These are phyloP conservation scores for Beauveria sp. DNA, from an alignment of 2,329 filamentous ascomycete genomes.

Conservation along the genomic window DNA sequence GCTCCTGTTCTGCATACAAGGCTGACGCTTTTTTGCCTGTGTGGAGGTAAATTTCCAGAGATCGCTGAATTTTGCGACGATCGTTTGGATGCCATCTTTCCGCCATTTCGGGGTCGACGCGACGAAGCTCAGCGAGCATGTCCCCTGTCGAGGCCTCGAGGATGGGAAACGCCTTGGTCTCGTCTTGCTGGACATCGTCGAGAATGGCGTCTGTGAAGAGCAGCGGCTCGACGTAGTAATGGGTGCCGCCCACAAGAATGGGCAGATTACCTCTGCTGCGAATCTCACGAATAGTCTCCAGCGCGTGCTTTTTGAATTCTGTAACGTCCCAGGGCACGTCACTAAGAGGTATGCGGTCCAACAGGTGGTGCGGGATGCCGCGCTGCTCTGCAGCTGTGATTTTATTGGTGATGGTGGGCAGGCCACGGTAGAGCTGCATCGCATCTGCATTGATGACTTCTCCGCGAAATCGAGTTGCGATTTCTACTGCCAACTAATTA, in stretches of 20 bases:
- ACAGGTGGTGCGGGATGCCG: slow-evolving; percentile 78
- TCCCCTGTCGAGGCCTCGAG: slow-evolving; percentile 62
- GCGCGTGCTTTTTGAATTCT: slow-evolving; percentile 64
- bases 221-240: slow-evolving; percentile 88
- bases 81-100: slow-evolving; percentile 92
- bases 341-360: slow-evolving; percentile 68
- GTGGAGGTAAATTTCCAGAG: slow-evolving; percentile 80
- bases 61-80: slow-evolving; percentile 78
- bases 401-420: slow-evolving; percentile 95
- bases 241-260: slow-evolving; percentile 87
- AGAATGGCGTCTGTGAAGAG: slow-evolving; percentile 63
- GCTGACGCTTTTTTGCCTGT: slow-evolving; percentile 78
- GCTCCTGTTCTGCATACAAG: slow-evolving; percentile 71
- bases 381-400: slow-evolving; percentile 67
- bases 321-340: slow-evolving; percentile 79
- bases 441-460: slow-evolving; percentile 97
- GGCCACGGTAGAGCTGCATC: slow-evolving; percentile 90
- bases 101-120: slow-evolving; percentile 86
- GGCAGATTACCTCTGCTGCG: slow-evolving; percentile 70
- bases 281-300: slow-evolving; percentile 67
- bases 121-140: slow-evolving; percentile 63
- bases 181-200: slow-evolving; percentile 30
- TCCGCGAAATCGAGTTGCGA: slow-evolving; percentile 76
- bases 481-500: slow-evolving; percentile 72
- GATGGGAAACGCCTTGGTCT: slow-evolving; percentile 52